Base-by-base conservation (phyloP, 140 eudicot genomes). In the Anethum foeniculum region DNA sequence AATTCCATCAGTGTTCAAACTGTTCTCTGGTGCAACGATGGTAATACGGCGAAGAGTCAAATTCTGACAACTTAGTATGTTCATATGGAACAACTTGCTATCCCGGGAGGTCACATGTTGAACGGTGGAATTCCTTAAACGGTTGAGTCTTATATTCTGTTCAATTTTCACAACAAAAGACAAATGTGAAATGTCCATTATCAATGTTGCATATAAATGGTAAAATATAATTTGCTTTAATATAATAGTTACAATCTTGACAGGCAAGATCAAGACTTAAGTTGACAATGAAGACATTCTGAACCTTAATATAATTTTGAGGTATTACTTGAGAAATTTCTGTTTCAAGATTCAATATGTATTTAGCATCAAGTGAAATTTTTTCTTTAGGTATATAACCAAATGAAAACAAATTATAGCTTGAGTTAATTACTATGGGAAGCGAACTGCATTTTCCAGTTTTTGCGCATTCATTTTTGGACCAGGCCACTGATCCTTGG, bases 1-100 rank as follows among this genome's bases (percentile, higher is more conserved):
- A 65, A 93, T 85, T 16, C 93, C 97, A 7, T 92, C 97, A 0
- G 96, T 92, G 86, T 92, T 92, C 13, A 60, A 44, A 67, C 93
- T 90, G 13, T 74, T 2, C 1, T 12, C 83, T 0, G 93, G 93
- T 8, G 93, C 90, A 5, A 13, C 21, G 56, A 90, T 77, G 3
- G 81, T 86, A 7, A 87, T 4, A 3, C 79, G 80, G 2, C 48
- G 44, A 14, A 90, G 28, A 6, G 74, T 86, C n/a, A 88, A 32
- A 62, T 89, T 87, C 27, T 83, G 73, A 75, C 97, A 85, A 14
- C 80, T 80, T 4, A 79, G 18, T 2, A 86, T 13, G 7, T 71
- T 81, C 3, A 86, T 65, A 77, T 92, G 97, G 65, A 89, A 92
- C 60, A 36, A 58, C 79, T 92, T 92, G 91, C 97, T 90, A 32